A percentile compares a stretch with the other conserved stretches of the same genome.
Conservation (phyloP, 108 stramenopile genomes). For the Skeletonema grethae region DNA sequence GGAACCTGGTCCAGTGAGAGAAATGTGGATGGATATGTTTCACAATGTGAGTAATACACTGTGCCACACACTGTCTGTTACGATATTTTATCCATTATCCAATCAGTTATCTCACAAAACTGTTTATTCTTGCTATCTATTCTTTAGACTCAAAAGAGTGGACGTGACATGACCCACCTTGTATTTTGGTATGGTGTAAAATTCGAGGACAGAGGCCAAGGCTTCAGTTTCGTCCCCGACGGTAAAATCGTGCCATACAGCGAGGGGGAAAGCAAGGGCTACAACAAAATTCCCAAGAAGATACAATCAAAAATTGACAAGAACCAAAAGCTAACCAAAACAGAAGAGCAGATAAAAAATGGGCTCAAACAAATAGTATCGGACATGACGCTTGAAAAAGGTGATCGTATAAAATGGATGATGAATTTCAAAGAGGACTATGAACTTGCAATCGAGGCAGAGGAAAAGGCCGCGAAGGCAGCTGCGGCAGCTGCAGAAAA, state of each 20-base stretch:
- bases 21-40: constrained; percentile 77
- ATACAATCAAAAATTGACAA: constrained; percentile 47
- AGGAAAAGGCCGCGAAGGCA: neutral
- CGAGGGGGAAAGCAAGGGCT: constrained; percentile 38
- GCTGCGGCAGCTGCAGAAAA: constrained; percentile 2
- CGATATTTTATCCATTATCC: too few species aligned
- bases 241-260: constrained; percentile 49
- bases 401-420: constrained; percentile 48
- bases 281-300: constrained; percentile 41
- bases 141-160: constrained; percentile 46
- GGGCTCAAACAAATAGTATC: constrained; percentile 36
- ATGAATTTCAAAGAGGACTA: constrained; percentile 47
- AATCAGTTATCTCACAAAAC: neutral
- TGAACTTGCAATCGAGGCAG: constrained; percentile 25
- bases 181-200: constrained; percentile 61
- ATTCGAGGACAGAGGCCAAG: constrained; percentile 45
- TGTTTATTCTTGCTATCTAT: neutral
- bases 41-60: constrained; percentile 61
- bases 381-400: constrained; percentile 35
- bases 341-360: constrained; percentile 47
- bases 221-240: constrained; percentile 47
- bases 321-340: constrained; percentile 44
- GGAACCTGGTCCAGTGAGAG: constrained; percentile 61
- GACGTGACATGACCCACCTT: constrained; percentile 50
- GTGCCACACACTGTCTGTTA: too few species aligned